phyloP scores from a whole-genome alignment of 1,284 basidiomycete genomes.

The Albatrellus sp. region DNA sequence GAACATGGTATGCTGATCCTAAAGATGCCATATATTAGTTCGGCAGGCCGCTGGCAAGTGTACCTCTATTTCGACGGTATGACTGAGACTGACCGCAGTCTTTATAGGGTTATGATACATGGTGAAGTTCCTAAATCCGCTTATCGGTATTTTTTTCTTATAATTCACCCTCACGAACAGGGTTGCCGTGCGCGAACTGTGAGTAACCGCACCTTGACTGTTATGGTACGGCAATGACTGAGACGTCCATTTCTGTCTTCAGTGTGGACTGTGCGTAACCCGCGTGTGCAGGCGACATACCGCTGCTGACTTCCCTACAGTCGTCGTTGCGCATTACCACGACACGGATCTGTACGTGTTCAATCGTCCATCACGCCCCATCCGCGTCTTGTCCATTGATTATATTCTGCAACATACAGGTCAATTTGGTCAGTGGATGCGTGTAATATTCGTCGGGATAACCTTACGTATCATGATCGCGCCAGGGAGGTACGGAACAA shows the following conservation, averaged over 20 bases:
- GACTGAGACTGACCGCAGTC: not conserved
- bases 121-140: constrained; percentile 22
- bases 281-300: not conserved
- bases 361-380: not conserved
- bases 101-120: constrained; percentile 41
- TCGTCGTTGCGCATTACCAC: constrained; percentile 51
- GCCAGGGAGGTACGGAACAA: constrained; percentile 75
- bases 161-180: constrained; percentile 20
- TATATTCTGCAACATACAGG: constrained; percentile 19
- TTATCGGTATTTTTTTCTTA: constrained; percentile 1
- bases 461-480: constrained; percentile 5
- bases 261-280: constrained; percentile 55
- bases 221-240: not conserved
- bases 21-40: constrained; percentile 19
- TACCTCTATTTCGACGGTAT: not conserved
- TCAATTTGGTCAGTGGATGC: constrained; percentile 53
- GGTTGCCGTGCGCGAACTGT: constrained; percentile 71
- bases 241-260: constrained; percentile 1
- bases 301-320: constrained; percentile 21
- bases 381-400: not conserved
- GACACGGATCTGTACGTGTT: constrained; percentile 63
- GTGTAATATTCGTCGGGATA: not conserved
- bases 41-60: constrained; percentile 31
- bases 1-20: not conserved
- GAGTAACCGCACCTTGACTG: constrained; percentile 18